Base-by-base conservation (phyloP, 306 rosid species). In the Gleditsia sinensis region DNA sequence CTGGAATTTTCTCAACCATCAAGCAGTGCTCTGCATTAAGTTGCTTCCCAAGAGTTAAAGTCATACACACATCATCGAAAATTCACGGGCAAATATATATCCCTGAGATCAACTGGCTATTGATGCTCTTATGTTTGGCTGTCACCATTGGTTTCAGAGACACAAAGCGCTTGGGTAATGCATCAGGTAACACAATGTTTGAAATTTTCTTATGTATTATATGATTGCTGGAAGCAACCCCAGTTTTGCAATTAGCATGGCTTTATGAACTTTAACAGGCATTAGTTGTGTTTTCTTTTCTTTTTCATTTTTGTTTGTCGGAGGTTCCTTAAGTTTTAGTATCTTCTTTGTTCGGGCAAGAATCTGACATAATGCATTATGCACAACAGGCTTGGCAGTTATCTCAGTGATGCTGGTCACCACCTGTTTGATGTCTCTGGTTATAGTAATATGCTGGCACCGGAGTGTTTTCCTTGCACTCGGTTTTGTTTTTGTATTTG, bases 361-460 rank as follows among this genome's bases (percentile, higher is more conserved):
- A 50, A 53, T 30, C 39, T 46, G 37, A 46, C 82, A 19, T 5
- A 28, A 5, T 6, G 57, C 37, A 14, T 34, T 43, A 2, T 55
- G 39, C 56, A 61, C 16, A 60, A 76, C 94, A 91, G 97, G 97
- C 68, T 80, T 91, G 78, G 94, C 97, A 11, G 97, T 91, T 32
- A 91, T 91, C 30, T 82, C 92, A 3, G 97, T 89, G 34, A 91
- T 91, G 95, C 86, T 91, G 83, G 97, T 91, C 69, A 91, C 97
- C 11, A 91, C 92, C 9, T 88, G 97, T 83, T 80, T 91, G 72
- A 91, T 91, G 97, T 88, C 97, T 45, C 88, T 91, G 14, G 92
- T 91, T 43, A 87, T 91, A 14, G 92, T 91, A 34, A 82, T 91
- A 10, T 89, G 94, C 75, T 91, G 97, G 97, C 88, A 84, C 42